Evolutionary conservation across 306 rosid species (phyloP).

Genomic region (Vicia villosa): DNA sequence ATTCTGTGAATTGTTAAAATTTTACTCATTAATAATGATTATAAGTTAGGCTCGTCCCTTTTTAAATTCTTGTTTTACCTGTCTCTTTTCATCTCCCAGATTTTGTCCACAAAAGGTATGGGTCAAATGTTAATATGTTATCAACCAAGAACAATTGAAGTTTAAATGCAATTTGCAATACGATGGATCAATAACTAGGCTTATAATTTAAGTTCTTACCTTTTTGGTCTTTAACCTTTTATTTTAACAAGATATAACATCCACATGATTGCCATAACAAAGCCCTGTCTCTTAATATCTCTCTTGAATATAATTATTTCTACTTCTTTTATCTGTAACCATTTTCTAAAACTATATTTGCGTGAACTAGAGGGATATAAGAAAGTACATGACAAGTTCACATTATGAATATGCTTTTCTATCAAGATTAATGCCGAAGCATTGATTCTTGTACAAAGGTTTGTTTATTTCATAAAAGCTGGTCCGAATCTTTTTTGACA

Average conservation of each 20-base stretch:
- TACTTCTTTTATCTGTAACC: neutral
- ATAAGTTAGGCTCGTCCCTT: neutral
- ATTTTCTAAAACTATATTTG: constrained; percentile 5
- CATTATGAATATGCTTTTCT: neutral
- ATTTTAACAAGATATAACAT: neutral
- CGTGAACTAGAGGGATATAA: constrained; percentile 4
- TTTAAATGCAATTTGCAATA: constrained; percentile 24
- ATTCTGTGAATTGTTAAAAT: constrained; percentile 23
- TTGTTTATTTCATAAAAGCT: constrained; percentile 4
- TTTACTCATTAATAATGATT: neutral
- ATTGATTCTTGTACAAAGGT: neutral
- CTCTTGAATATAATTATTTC: constrained; percentile 12
- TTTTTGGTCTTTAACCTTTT: constrained; percentile 9
- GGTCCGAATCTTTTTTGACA: neutral
- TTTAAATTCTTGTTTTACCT: constrained; percentile 8
- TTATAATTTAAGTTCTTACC: constrained; percentile 12
- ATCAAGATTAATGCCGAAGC: neutral
- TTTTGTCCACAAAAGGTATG: constrained; percentile 17
- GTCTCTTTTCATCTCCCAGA: constrained; percentile 14
- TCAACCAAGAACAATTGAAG: neutral
- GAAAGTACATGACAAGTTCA: constrained; percentile 14
- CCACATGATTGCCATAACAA: neutral
- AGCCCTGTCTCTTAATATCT: neutral
- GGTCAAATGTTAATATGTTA: constrained; percentile 17
- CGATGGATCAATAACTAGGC: constrained; percentile 4